phyloP scores from a whole-genome alignment of 1,139 yeast species.

The Nakaseomyces nivariensis region DNA sequence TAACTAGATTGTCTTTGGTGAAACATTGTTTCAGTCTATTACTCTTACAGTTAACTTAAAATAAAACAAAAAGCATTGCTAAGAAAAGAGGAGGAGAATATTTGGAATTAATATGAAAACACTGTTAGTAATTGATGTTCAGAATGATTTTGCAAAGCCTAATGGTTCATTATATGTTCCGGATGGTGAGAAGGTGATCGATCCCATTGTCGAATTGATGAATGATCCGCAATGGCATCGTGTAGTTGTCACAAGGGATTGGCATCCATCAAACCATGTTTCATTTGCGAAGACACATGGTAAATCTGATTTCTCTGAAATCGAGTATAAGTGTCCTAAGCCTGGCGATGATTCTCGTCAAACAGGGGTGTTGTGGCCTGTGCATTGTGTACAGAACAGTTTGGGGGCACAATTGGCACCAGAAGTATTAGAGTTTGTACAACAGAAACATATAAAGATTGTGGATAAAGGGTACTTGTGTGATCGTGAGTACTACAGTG shows the following conservation, averaged over 20 bases:
- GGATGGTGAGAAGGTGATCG: constrained; percentile 52
- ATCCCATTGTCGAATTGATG: constrained; percentile 37
- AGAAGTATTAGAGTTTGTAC: constrained; percentile 31
- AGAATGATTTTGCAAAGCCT: constrained; percentile 76
- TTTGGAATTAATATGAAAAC: constrained; percentile 33
- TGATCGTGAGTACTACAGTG: constrained; percentile 84
- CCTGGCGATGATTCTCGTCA: constrained; percentile 22
- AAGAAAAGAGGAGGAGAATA: too few relatives aligned
- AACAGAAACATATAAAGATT: constrained; percentile 25
- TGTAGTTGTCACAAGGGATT: constrained; percentile 70
- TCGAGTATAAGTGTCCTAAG: constrained; percentile 45
- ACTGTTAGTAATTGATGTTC: constrained; percentile 66
- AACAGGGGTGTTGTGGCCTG: constrained; percentile 60
- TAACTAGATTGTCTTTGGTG: too few relatives aligned
- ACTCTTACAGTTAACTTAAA: too few relatives aligned
- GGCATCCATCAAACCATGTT: constrained; percentile 74
- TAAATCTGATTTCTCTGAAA: constrained; percentile 42
- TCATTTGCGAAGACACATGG: constrained; percentile 72
- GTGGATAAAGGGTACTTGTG: constrained; percentile 61
- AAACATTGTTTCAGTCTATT: too few relatives aligned
- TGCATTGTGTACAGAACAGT: constrained; percentile 70
- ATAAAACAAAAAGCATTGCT: too few relatives aligned
- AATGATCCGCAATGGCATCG: constrained; percentile 43
- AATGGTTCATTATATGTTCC: constrained; percentile 66
- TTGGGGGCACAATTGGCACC: constrained; percentile 57